Percentiles rank a stretch among this genome's conserved stretches.
Conservation (phyloP, 768 basidiomycete genomes). For the Multifurca ochricompacta region DNA sequence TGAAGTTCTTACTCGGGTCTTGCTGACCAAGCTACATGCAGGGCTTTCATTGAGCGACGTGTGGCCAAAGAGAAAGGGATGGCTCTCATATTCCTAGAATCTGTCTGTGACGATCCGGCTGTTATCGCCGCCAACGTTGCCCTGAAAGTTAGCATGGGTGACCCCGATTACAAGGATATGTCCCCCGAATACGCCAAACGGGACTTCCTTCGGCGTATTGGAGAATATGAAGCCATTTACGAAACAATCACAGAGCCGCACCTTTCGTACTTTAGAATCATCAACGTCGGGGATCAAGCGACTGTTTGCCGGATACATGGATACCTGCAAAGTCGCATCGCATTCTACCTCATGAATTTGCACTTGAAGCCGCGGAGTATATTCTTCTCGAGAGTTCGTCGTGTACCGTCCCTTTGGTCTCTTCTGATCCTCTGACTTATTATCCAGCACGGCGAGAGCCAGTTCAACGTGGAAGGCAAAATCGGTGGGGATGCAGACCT, state of each 20-base stretch:
- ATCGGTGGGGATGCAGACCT: slow-evolving; percentile 96
- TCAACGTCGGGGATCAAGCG: slow-evolving; percentile 88
- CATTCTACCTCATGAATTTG: slow-evolving; percentile 97
- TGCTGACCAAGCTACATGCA: slow-evolving; percentile 24
- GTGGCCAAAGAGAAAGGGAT: slow-evolving; percentile 84
- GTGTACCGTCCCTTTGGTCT: background rate
- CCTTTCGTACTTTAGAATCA: slow-evolving; percentile 84
- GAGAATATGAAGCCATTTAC: slow-evolving; percentile 90
- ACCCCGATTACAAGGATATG: slow-evolving; percentile 94
- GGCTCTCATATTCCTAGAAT: slow-evolving; percentile 89
- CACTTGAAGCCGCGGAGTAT: slow-evolving; percentile 96
- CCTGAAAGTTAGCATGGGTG: slow-evolving; percentile 91
- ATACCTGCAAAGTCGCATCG: slow-evolving; percentile 93
- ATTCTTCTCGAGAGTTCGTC: slow-evolving; percentile 83
- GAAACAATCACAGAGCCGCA: slow-evolving; percentile 90
- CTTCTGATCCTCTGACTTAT: slow-evolving; percentile 4
- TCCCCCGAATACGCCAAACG: slow-evolving; percentile 76
- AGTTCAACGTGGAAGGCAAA: slow-evolving; percentile 92
- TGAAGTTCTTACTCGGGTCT: background rate
- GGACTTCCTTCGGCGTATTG: slow-evolving; percentile 89
- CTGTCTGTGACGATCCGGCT: slow-evolving; percentile 86
- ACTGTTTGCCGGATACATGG: slow-evolving; percentile 83
- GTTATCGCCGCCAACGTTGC: slow-evolving; percentile 95
- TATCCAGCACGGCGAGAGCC: slow-evolving; percentile 90
- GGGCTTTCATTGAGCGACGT: slow-evolving; percentile 77